phyloP scores from a whole-genome alignment of 805 yeast species.

The Blastobotrys terrestris region DNA sequence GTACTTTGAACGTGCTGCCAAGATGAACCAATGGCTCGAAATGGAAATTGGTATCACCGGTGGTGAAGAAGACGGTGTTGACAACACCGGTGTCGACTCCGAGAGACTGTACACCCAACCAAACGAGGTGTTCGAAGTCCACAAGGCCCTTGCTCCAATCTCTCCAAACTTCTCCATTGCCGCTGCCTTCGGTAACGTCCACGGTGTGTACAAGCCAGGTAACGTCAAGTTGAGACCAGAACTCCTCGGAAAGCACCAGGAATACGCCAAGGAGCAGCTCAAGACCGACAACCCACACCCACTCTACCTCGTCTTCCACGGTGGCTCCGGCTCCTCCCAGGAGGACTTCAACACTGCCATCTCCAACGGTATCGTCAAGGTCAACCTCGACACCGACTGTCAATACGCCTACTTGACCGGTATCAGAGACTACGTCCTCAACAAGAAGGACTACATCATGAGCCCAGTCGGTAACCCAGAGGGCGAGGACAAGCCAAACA shows the following conservation, averaged over 20 bases:
- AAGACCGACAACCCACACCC: constrained; percentile 55
- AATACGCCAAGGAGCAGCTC: constrained; percentile 66
- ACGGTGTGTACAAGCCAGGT: constrained; percentile 99
- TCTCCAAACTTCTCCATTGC: constrained; percentile 99
- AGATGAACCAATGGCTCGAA: constrained; percentile 95
- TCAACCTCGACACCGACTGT: constrained; percentile 98
- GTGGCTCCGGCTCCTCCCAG: constrained; percentile 98
- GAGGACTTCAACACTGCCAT: constrained; percentile 89
- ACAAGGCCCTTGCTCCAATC: constrained; percentile 83
- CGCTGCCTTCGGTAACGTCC: constrained; percentile 99
- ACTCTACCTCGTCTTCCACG: constrained; percentile 98
- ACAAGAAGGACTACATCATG: constrained; percentile 90
- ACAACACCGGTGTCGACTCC: constrained; percentile 89
- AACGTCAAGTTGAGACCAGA: constrained; percentile 90
- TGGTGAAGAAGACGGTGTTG: constrained; percentile 99
- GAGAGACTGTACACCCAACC: constrained; percentile 89
- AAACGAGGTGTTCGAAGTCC: constrained; percentile 87
- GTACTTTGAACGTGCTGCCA: constrained; percentile 91
- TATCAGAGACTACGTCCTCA: constrained; percentile 94
- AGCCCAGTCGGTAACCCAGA: constrained; percentile 98
- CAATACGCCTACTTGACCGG: constrained; percentile 96
- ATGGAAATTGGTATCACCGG: constrained; percentile 99
- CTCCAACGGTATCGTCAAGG: constrained; percentile 93
- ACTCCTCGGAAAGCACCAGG: constrained; percentile 93
- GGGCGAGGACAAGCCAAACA: constrained; percentile 98